These are phyloP conservation scores for Cercophora samala DNA, from an alignment of 495 filamentous ascomycete species.

Conservation along the genomic window DNA sequence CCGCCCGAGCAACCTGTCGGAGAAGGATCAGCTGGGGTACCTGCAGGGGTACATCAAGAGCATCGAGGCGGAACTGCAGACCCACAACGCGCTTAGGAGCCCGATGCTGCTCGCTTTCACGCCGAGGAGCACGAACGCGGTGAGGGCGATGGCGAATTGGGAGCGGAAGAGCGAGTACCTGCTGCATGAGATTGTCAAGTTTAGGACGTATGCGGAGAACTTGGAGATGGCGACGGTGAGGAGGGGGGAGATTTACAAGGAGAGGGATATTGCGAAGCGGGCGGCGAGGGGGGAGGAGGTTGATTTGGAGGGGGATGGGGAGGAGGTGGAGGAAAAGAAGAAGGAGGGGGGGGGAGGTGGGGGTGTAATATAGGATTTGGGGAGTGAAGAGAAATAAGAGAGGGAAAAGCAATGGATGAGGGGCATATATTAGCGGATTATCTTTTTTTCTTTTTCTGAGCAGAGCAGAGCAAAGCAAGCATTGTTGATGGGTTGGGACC, in stretches of 20 bases:
- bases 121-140: slow-evolving; percentile 74
- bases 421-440: not conserved
- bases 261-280: slow-evolving; percentile 43
- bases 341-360: slow-evolving; percentile 2
- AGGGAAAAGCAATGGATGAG: not conserved
- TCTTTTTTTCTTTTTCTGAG: no score
- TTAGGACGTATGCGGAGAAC: slow-evolving; percentile 87
- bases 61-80: slow-evolving; percentile 79
- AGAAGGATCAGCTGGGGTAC: slow-evolving; percentile 75
- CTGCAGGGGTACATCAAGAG: slow-evolving; percentile 75
- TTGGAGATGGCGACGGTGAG: slow-evolving; percentile 49
- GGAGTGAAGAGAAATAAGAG: not conserved
- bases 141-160: slow-evolving; percentile 90
- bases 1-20: slow-evolving; percentile 70
- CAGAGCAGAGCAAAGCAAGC: not conserved
- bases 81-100: slow-evolving; percentile 79
- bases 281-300: slow-evolving; percentile 38
- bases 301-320: slow-evolving; percentile 11
- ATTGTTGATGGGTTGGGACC: not conserved
- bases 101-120: slow-evolving; percentile 89
- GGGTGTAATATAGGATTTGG: not conserved
- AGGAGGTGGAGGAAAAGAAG: slow-evolving; percentile 6
- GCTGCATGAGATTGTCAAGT: slow-evolving; percentile 93
- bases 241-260: slow-evolving; percentile 46
- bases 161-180: slow-evolving; percentile 90